phyloP scores from a whole-genome alignment of 1,139 yeast genomes.

The Geotrichum citri-aurantii region DNA sequence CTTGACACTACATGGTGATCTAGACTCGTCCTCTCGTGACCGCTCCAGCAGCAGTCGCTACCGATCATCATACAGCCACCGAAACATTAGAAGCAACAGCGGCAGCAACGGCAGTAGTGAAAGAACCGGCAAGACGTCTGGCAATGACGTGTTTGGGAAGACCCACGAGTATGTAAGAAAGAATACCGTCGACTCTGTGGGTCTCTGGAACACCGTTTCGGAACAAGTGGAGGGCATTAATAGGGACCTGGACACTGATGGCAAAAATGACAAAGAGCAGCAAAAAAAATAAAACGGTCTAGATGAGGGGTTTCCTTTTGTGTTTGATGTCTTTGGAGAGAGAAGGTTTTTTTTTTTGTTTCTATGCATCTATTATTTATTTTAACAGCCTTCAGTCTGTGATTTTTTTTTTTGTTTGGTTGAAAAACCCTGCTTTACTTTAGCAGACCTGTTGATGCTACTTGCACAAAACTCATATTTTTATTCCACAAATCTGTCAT shows the following conservation, averaged over 20 bases:
- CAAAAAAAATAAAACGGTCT: not conserved
- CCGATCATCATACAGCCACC: not conserved
- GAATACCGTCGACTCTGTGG: conserved; percentile 20
- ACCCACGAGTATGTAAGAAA: conserved; percentile 21
- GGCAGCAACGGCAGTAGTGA: conserved; percentile 14
- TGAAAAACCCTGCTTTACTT: too few relatives aligned
- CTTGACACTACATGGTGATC: conserved; percentile 23
- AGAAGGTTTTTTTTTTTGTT: too few relatives aligned
- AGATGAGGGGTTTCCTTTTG: not conserved
- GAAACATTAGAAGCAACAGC: not conserved
- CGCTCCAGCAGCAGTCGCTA: not conserved
- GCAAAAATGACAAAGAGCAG: not conserved
- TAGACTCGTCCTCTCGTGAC: conserved; percentile 11
- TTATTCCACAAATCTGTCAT: too few relatives aligned
- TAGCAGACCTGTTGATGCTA: too few relatives aligned
- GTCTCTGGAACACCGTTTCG: conserved; percentile 21
- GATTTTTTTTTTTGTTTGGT: too few relatives aligned
- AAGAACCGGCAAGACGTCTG: conserved; percentile 4
- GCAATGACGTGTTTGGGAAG: conserved; percentile 21
- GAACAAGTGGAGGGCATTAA: conserved; percentile 11
- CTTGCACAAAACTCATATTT: too few relatives aligned
- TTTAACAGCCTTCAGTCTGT: too few relatives aligned
- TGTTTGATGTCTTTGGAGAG: too few relatives aligned
- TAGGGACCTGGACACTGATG: not conserved
- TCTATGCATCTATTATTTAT: too few relatives aligned